These are phyloP conservation scores for Scenedesmus sp. DNA, from an alignment of 163 green algal species.

Conservation along the genomic window DNA sequence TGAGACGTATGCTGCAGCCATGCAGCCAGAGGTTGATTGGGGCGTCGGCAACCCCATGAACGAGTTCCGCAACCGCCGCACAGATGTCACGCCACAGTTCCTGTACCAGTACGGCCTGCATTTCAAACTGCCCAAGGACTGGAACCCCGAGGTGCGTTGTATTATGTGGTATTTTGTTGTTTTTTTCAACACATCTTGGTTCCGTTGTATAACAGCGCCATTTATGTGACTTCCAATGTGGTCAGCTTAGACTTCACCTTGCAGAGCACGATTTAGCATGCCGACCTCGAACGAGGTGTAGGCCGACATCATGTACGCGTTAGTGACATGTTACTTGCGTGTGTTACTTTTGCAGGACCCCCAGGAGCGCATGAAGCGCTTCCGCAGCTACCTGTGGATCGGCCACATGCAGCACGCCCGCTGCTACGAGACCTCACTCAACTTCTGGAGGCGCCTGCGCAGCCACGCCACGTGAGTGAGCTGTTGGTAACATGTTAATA, in stretches of 20 bases:
- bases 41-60: conserved; percentile 48
- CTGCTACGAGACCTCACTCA: conserved; percentile 52
- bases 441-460: conserved; percentile 48
- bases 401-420: conserved; percentile 49
- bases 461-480: conserved; percentile 30
- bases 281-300: too few species aligned
- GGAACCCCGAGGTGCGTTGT: background rate
- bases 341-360: conserved; percentile 61
- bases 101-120: conserved; percentile 44
- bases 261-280: too few species aligned
- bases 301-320: conserved; percentile 50
- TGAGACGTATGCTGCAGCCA: conserved; percentile 41
- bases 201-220: too few species aligned
- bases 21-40: conserved; percentile 63
- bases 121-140: conserved; percentile 49
- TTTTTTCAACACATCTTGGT: background rate
- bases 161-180: background rate
- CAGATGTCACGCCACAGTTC: conserved; percentile 41
- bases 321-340: conserved; percentile 62
- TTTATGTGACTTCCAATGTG: background rate
- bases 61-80: conserved; percentile 51
- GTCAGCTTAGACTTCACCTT: background rate
- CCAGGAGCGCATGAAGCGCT: conserved; percentile 61
- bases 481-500: background rate
- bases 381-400: conserved; percentile 48